phyloP scores from a whole-genome alignment of 2,329 filamentous ascomycete genomes.

The Alternaria sp. region DNA sequence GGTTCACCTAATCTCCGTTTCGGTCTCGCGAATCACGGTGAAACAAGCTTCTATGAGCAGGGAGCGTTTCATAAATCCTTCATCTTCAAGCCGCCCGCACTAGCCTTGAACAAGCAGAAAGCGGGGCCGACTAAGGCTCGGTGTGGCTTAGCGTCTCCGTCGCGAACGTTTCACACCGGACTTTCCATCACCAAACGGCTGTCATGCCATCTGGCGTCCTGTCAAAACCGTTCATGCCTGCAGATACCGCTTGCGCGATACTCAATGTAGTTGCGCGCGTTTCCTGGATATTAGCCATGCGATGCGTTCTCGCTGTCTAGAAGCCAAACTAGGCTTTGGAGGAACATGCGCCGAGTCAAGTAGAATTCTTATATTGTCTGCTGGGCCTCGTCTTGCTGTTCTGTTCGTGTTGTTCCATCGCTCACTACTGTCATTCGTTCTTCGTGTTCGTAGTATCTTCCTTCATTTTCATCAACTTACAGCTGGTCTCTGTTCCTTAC shows the following conservation, averaged over 20 bases:
- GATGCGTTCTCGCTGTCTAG: conserved; percentile 3
- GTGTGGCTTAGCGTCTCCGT: conserved; percentile 16
- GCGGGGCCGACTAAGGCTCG: background rate
- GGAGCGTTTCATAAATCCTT: conserved; percentile 24
- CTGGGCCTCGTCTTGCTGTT: conserved; percentile 16
- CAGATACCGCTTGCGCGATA: conserved; percentile 24
- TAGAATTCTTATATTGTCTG: conserved; percentile 11
- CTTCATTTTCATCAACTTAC: conserved; percentile 20
- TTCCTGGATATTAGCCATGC: conserved; percentile 2
- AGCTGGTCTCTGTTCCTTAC: conserved; percentile 36
- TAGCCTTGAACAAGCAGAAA: conserved; percentile 4
- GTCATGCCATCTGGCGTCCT: conserved; percentile 14
- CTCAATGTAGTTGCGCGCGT: conserved; percentile 19
- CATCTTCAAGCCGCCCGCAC: conserved; percentile 19
- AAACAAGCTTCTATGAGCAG: conserved; percentile 28
- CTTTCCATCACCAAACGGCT: conserved; percentile 22
- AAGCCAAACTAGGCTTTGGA: conserved; percentile 5
- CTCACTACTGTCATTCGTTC: conserved; percentile 34
- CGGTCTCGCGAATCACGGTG: conserved; percentile 15
- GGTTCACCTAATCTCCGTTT: conserved; percentile 21
- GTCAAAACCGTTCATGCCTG: conserved; percentile 18
- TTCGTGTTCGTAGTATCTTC: conserved; percentile 17
- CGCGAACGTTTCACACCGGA: conserved; percentile 29
- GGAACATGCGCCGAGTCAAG: conserved; percentile 17
- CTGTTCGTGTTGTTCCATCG: background rate